Evolutionary conservation across 2,329 filamentous ascomycete genomes (phyloP).

Genomic region (Myriosclerotinia duriaeana): DNA sequence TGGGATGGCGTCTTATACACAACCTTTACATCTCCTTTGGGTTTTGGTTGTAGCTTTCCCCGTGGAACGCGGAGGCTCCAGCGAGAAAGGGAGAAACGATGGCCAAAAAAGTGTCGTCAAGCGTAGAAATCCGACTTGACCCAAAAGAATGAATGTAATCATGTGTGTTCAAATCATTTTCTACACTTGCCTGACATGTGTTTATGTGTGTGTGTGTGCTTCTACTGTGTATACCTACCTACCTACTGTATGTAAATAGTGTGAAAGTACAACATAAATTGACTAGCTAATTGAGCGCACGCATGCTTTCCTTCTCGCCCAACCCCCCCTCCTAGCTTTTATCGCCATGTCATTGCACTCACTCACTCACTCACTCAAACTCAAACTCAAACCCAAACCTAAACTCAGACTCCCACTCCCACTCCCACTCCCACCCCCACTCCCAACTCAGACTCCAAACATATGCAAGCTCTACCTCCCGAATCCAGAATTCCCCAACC

Average conservation of each 20-base stretch:
- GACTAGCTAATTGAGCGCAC: not conserved
- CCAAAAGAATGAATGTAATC: not conserved
- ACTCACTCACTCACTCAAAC: not conserved
- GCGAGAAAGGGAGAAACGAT: not conserved
- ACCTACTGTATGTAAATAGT: not conserved
- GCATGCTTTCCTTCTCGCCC: not conserved
- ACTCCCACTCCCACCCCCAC: no score
- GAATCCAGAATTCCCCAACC: not conserved
- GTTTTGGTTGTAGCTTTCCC: slow-evolving; percentile 22
- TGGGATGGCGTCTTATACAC: slow-evolving; percentile 24
- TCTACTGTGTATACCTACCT: not conserved
- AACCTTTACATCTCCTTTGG: slow-evolving; percentile 19
- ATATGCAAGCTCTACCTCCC: not conserved
- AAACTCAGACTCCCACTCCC: not conserved
- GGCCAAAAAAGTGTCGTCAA: not conserved
- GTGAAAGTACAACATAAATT: not conserved
- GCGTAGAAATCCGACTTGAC: not conserved
- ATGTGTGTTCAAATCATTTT: not conserved
- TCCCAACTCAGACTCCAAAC: not conserved
- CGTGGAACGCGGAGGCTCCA: not conserved
- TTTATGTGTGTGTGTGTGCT: no score
- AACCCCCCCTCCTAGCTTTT: not conserved
- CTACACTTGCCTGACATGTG: not conserved
- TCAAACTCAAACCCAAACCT: not conserved
- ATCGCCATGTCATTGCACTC: not conserved